These are phyloP conservation scores for Pseudogymnoascus sp. DNA, from an alignment of 2,329 filamentous ascomycete species.

Conservation along the genomic window DNA sequence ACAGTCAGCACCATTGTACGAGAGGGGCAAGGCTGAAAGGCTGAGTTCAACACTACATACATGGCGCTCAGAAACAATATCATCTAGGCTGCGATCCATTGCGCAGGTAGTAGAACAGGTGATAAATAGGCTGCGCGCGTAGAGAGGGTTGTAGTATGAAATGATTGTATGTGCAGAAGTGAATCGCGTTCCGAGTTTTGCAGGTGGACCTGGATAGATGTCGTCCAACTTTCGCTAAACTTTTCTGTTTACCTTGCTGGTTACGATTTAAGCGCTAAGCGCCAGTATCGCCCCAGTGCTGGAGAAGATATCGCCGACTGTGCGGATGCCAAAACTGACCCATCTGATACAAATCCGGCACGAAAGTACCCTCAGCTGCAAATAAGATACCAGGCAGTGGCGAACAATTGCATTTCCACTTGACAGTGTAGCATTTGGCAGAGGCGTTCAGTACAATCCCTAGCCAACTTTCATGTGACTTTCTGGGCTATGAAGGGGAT, in stretches of 20 bases:
- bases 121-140: background rate
- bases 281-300: background rate
- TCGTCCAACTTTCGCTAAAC: slow-evolving; percentile 6
- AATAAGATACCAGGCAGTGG: background rate
- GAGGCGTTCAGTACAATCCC: background rate
- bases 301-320: background rate
- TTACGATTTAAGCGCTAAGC: slow-evolving; percentile 9
- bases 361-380: background rate
- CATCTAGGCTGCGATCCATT: slow-evolving; percentile 60
- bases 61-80: slow-evolving; percentile 55
- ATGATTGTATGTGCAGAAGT: background rate
- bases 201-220: slow-evolving; percentile 4
- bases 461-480: background rate
- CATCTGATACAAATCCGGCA: background rate
- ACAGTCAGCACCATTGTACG: background rate
- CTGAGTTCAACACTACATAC: slow-evolving; percentile 32
- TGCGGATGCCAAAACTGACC: background rate
- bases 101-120: slow-evolving; percentile 14
- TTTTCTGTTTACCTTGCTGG: slow-evolving; percentile 9
- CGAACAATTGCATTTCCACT: background rate
- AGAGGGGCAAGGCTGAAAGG: background rate
- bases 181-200: slow-evolving; percentile 6
- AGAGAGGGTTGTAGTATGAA: slow-evolving; percentile 1
- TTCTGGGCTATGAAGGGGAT: slow-evolving; percentile 1
- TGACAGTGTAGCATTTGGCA: background rate